Evolutionary conservation across 495 filamentous ascomycete genomes (phyloP), one percentile per base, ranked within the genome.

Genomic region (Hypoxylon fuscum): DNA sequence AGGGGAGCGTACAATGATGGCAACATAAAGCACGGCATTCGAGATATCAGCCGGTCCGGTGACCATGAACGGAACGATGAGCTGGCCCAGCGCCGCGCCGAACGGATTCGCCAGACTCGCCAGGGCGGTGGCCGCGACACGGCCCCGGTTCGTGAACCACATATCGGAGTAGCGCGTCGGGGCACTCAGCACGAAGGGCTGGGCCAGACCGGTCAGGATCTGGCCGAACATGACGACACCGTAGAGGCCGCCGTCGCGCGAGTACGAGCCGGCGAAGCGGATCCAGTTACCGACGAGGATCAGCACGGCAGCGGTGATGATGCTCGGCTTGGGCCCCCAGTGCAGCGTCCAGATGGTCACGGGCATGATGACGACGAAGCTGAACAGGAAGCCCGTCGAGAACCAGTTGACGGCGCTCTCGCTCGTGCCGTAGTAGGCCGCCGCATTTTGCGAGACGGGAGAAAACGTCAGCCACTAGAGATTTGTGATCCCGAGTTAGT

Each of bases 191-290:
- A 96, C 92, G 75, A 98, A 97, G 0, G 95, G 93, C 60, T 98
- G 95, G 10, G 91, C 88, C 7, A 97, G 77, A 0, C 95, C 95
- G 32, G 88, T 91, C 14, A 98, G 76, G 75, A 97, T 88, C 77
- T 98, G 95, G n/a, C 94, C 95, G 72, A 96, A 88, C 88, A 97
- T 91, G 38, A 91, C 89, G 17, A 90, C 81, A 8, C 88, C 87
- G 65, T 91, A 96, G 8, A 55, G 48, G 31, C 84, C 83, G 18
- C 84, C 85, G 10, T 76, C 76, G 22, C 70, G 65, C 12, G 74
- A 73, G 64, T 82, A 81, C 3, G 90, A 88, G 55, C 92, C 92
- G 1, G 83, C 91, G 77, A 94, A 97, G 56, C 95, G 89, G 65
- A 98, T 86, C 92, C 94, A 97, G 77, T 96, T 97, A 1, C 94